Evolutionary conservation across 2,329 filamentous ascomycete genomes (phyloP).

Genomic region (Fusarium sp.): DNA sequence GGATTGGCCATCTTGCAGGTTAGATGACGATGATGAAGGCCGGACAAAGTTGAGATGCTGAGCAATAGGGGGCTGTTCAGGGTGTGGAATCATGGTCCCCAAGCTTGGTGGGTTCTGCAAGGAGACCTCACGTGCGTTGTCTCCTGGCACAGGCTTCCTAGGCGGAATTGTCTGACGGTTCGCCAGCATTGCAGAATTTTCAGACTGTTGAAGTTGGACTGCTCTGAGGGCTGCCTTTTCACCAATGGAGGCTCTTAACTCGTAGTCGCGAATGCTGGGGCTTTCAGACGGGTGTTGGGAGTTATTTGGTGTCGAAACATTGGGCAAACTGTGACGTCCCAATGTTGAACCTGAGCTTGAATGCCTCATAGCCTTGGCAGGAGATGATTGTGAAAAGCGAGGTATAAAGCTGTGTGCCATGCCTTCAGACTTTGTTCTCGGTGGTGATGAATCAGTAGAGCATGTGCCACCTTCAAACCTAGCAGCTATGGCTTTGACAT

Average conservation of each 20-base stretch:
- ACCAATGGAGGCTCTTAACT: constrained; percentile 26
- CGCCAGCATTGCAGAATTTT: neutral
- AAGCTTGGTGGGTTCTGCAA: constrained; percentile 45
- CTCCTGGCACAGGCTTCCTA: constrained; percentile 19
- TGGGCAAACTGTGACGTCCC: constrained; percentile 7
- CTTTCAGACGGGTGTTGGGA: constrained; percentile 10
- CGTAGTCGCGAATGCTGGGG: neutral
- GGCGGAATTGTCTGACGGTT: constrained; percentile 9
- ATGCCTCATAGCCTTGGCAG: constrained; percentile 10
- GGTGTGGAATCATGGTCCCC: constrained; percentile 54
- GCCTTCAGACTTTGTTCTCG: constrained; percentile 11
- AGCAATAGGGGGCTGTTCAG: constrained; percentile 53
- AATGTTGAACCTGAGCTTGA: constrained; percentile 25
- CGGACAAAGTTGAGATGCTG: constrained; percentile 52
- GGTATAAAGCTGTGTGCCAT: constrained; percentile 38
- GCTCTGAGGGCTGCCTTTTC: constrained; percentile 35
- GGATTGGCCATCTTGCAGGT: constrained; percentile 6
- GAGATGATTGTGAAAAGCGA: constrained; percentile 32
- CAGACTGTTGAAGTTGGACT: constrained; percentile 22
- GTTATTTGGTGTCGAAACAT: constrained; percentile 7
- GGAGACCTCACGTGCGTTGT: constrained; percentile 7
- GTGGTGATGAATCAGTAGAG: constrained; percentile 9
- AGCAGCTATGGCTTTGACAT: constrained; percentile 64
- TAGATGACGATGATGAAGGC: constrained; percentile 48
- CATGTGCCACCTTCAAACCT: constrained; percentile 57